Evolutionary conservation across 148 eudicot species (phyloP), one percentile per base, ranked within the genome.

Genomic region (Polygonum aviculare): DNA sequence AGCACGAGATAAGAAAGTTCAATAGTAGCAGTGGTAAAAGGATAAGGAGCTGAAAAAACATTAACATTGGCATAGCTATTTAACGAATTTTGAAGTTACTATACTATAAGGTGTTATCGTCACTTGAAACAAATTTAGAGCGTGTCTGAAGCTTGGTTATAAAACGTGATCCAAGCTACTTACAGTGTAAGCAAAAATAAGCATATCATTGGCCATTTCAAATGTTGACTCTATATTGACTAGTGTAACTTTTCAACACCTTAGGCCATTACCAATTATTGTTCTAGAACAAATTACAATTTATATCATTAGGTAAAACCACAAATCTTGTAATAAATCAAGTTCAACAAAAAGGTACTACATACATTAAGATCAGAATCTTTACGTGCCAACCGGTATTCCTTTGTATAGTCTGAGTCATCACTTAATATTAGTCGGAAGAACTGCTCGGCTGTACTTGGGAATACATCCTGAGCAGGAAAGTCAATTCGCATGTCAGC

Each of bases 381-480:
- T 81, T 94, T 92, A 73, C 98, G 84, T n/a, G 79, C 83, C 60
- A 87, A 81, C 50, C 97, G 93, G 71, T 85, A 94, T 54, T 90
- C 97, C 54, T 86, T 83, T 76, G 78, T 85, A 76, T 82, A 92
- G 51, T 74, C 87, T 31, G 97, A 94, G 79, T 82, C 86, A 83
- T 94, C 98, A 77, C 80, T 80, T 79, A 91, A 84, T 77, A 94
- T 77, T 75, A 89, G 77, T 45, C 88, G 86, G 83, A 90, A 94
- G 85, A 83, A 92, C 77, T 90, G 87, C 79, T 92, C 97, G 21
- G 92, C 90, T 44, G 95, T 87, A 84, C 90, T 79, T 74, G 97
- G 90, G 54, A 92, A 87, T 76, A 72, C 81, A 80, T 82, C 97
- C 98, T 94, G 87, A 73, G 33, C 74, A 44, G 78, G 72, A 82